Evolutionary conservation across 2,329 filamentous ascomycete species (phyloP), one percentile per base, ranked within the genome.

Genomic region (Acephala macrosclerotiorum): DNA sequence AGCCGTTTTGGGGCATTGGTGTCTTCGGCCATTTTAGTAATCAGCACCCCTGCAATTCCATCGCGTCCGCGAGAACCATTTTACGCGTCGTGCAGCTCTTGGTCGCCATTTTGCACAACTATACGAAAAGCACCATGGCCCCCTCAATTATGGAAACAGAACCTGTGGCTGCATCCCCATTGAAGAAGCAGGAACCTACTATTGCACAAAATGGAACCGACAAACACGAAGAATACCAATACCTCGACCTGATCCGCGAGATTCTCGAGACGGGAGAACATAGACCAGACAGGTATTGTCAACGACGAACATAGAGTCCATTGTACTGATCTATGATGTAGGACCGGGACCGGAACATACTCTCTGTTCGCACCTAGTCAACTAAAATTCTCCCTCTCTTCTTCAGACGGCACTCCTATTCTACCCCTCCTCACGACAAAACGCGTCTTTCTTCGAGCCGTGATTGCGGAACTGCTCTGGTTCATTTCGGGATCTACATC

Each of bases 401-500:
- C 87, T 63, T 78, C 81, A 14, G 75, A 82, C 66, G 83, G 82
- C 66, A 74, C 73, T 1, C 89, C 91, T 1, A 84, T 97, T 73
- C 87, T 99, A 22, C 96, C 96, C 26, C 92, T 99, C 72, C 89
- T 99, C 20, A 99, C 96, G 4, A 99, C 96, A 2, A 99, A 99
- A 79, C 93, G 96, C 72, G 96, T 99, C 73, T 98, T 97, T 80
- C 87, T 92, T 36, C 91, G 92, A 67, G 95, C 94, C 73, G 91
- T 99, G 58, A 84, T 98, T 68, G 92, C 90, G 70, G 96, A 99
- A 80, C 89, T 99, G 0, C 89, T 99, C 67, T 99, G 96, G 96
- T 99, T 99, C 80, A 85, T 99, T 72, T 87, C 89, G 53, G 96
- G 93, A 75, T 88, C 83, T 74, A 99, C 96, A 2, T 93, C 92